Evolutionary conservation across 345 rosid species (phyloP), one percentile per base, ranked within the genome.

Genomic region (Kernera saxatilis): DNA sequence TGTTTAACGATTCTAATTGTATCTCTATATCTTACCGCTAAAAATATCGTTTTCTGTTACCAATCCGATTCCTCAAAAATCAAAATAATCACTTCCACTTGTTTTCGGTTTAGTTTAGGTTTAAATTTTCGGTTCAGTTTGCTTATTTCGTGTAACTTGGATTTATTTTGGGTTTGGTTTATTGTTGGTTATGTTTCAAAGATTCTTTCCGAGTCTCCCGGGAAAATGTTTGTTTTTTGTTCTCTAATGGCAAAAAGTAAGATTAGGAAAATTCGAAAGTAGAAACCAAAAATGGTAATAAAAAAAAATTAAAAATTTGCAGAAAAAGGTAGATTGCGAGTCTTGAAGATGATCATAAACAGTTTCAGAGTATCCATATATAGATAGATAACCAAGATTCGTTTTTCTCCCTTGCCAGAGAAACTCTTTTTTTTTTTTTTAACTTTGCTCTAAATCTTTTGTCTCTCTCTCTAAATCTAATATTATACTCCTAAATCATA

Each of bases 341-440:
- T 45, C 33, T 55, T 64, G 36, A 57, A 32, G 72, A 62, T 70
- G 35, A 69, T 78, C 46, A 62, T 51, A 41, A 15, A 54, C 58
- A 25, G 30, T 18, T 41, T 39, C 4, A 21, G 61, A 62, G 53
- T 64, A 62, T 39, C 75, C 74, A 71, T 73, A 54, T 58, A 59
- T 49, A 68, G 73, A 59, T 50, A 69, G 54, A 44, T 71, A 30
- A 50, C 35, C 17, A 62, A 44, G 81, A 80, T 83, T 83, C 85
- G 48, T 61, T 63, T 65, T 45, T 40, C 25, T 40, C 45, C 43
- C 52, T 35, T 64, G 48, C 64, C 67, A 58, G 65, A 57, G 64
- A 27, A 37, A 6, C 5, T 29, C 29, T 17, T 2, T 55, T 44
- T 17, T 2, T 55, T 56, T 55, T 18, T 27, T 43, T 26, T 3